Evolutionary conservation across 768 basidiomycete species (phyloP).

Genomic region (Leccinum broughii): DNA sequence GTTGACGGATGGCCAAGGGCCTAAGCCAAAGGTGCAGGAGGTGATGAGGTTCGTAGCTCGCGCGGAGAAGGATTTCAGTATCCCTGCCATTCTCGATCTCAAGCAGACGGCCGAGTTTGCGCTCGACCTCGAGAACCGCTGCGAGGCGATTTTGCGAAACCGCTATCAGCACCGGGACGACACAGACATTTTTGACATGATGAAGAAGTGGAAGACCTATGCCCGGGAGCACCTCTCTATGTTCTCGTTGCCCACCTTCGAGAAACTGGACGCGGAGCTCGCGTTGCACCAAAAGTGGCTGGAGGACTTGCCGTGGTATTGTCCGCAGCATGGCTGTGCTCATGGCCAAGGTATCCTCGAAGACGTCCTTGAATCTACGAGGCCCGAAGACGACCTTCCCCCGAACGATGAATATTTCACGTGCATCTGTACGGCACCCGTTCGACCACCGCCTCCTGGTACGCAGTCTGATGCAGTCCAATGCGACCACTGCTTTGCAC

Average conservation of each 20-base stretch:
- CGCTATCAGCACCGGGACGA: slow-evolving; percentile 55
- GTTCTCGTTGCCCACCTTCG: slow-evolving; percentile 72
- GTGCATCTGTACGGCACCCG: slow-evolving; percentile 76
- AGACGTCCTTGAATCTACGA: slow-evolving; percentile 74
- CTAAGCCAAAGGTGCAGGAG: slow-evolving; percentile 65
- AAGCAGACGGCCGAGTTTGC: slow-evolving; percentile 74
- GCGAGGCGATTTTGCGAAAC: slow-evolving; percentile 70
- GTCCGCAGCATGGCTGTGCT: slow-evolving; percentile 59
- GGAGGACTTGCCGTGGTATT: slow-evolving; percentile 77
- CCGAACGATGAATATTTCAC: slow-evolving; percentile 82
- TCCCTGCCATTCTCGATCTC: slow-evolving; percentile 62
- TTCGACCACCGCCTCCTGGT: slow-evolving; percentile 78
- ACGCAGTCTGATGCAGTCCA: slow-evolving; percentile 81
- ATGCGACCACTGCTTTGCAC: slow-evolving; percentile 85
- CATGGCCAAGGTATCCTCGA: slow-evolving; percentile 67
- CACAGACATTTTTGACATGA: slow-evolving; percentile 68
- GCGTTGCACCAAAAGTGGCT: slow-evolving; percentile 70
- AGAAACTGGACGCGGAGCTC: slow-evolving; percentile 69
- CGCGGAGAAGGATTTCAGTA: slow-evolving; percentile 77
- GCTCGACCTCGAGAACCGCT: slow-evolving; percentile 72
- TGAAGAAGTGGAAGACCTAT: slow-evolving; percentile 73
- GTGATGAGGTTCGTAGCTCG: slow-evolving; percentile 66
- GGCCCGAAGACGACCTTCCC: slow-evolving; percentile 76
- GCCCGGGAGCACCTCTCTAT: slow-evolving; percentile 69
- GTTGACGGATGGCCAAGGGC: slow-evolving; percentile 50